These are phyloP conservation scores for Talaromyces sp. DNA, from an alignment of 2,329 filamentous ascomycete species.

Conservation along the genomic window DNA sequence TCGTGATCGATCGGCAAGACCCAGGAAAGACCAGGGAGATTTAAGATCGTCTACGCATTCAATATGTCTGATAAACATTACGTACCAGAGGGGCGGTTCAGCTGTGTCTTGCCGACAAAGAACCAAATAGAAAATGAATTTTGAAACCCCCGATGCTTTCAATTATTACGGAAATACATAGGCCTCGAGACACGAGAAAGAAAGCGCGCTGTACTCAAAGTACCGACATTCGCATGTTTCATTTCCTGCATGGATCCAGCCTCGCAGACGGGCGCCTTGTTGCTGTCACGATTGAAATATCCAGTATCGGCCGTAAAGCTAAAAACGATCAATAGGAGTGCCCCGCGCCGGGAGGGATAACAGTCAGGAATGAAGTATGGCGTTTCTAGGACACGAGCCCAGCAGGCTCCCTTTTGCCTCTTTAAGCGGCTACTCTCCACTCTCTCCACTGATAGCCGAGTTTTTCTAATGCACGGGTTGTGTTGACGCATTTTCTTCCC, in stretches of 20 bases:
- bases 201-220: background rate
- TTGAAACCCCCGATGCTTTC: too few species aligned
- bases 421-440: slow-evolving; percentile 15
- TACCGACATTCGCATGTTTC: background rate
- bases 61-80: slow-evolving; percentile 11
- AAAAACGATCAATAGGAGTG: background rate
- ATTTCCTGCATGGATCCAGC: background rate
- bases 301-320: background rate
- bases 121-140: background rate
- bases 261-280: background rate
- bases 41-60: slow-evolving; percentile 12
- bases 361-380: slow-evolving; percentile 18
- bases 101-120: slow-evolving; percentile 3
- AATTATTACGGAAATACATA: too few species aligned
- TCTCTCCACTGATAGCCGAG: slow-evolving; percentile 19
- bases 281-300: background rate
- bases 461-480: slow-evolving; percentile 20
- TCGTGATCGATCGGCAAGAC: slow-evolving; percentile 17
- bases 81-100: slow-evolving; percentile 1
- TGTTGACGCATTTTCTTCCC: slow-evolving; percentile 20
- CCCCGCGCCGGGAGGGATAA: background rate
- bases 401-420: slow-evolving; percentile 20
- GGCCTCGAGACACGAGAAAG: background rate
- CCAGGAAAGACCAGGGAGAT: slow-evolving; percentile 9
- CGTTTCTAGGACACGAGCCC: slow-evolving; percentile 19